Conservation (phyloP, 768 basidiomycete species). For the Psilocybe azurescens region DNA sequence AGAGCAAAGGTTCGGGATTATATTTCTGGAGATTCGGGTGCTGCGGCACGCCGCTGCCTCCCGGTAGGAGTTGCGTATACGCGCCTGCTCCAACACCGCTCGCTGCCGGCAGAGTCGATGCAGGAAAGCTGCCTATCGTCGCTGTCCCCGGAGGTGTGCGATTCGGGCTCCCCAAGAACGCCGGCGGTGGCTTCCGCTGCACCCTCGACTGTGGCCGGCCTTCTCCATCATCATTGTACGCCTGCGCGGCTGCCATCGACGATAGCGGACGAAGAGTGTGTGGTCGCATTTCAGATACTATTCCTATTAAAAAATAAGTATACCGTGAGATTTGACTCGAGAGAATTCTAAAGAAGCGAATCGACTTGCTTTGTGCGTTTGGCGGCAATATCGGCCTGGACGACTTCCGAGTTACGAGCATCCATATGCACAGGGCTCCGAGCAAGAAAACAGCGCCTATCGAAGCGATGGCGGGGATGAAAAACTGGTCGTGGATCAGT, state of each 20-base stretch:
- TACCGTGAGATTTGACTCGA: not conserved
- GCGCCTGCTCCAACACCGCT: not conserved
- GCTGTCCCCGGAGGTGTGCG: constrained; percentile 1
- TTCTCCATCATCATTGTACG: not conserved
- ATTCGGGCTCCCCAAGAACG: not conserved
- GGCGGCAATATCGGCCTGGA: not conserved
- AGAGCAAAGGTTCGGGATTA: not conserved
- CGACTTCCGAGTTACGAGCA: not conserved
- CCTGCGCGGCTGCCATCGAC: not conserved
- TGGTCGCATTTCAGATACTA: not conserved
- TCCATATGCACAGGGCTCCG: not conserved
- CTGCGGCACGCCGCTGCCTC: not conserved
- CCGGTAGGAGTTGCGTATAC: not conserved
- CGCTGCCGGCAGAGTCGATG: too few relatives aligned
- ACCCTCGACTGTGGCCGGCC: not conserved
- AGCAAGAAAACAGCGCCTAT: not conserved
- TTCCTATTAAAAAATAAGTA: not conserved
- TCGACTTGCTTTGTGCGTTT: not conserved
- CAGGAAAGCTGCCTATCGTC: not conserved
- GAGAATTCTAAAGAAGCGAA: not conserved
- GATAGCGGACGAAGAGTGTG: not conserved
- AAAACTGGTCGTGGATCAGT: not conserved
- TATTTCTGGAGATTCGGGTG: not conserved
- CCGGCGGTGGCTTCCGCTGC: not conserved
- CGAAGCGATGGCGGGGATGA: not conserved